Evolutionary conservation across 306 rosid genomes (phyloP), one percentile per base, ranked within the genome.

Genomic region (Chamaecrista fasciculata): DNA sequence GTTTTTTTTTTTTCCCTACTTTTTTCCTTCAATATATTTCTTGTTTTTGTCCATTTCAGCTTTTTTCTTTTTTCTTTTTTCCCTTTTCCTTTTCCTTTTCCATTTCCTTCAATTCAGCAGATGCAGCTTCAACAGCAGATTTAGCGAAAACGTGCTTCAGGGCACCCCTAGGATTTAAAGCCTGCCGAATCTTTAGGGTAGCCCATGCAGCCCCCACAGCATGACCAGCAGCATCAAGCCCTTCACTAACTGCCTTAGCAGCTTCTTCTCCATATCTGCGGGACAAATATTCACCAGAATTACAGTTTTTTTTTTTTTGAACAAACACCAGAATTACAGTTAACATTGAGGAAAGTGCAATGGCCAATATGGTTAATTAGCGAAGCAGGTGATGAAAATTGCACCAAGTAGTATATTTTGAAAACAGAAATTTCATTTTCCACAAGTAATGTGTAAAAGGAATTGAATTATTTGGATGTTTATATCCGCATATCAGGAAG

Each of bases 191-290:
- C 81, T 94, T 90, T 55, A 82, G 70, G 66, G 88, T 91, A 61
- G 86, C 85, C 98, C 98, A 90, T 5, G 92, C 97, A 1, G 98
- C 76, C 56, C 98, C 95, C 4, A 94, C 11, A 11, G 95, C 96
- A 68, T 94, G 97, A 63, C 96, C 97, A 26, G 98, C 97, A 59
- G 98, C 98, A 71, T 51, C 79, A 66, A 94, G 90, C 60, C 97
- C 95, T 71, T 90, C 95, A 16, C 25, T 81, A 26, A 97, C 80
- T 47, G 98, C 95, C 75, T 85, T 76, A 14, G 90, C 87, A 47
- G 98, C 98, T 81, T 88, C 65, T 69, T 90, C 96, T 74, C 98
- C 98, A 46, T 90, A 86, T 79, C 98, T 94, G 86, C 80, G 80
- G 59, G 21, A 69, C 48, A 81, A 46, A 70, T 44, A 81, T 58